These are phyloP conservation scores for Geotrichum reessii DNA, from an alignment of 1,139 yeast species.

Conservation along the genomic window DNA sequence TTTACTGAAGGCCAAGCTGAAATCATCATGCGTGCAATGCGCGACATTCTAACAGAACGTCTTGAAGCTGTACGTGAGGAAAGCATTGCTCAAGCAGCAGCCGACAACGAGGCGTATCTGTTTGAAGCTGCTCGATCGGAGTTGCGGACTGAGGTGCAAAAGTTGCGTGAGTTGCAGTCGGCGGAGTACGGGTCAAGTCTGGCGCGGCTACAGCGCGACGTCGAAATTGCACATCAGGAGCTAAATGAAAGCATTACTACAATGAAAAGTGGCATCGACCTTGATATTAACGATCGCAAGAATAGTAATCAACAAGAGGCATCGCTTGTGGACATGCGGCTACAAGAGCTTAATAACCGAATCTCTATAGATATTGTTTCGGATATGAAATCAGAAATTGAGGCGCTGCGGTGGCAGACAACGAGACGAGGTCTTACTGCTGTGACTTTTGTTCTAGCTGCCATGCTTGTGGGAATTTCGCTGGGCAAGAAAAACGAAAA, in stretches of 20 bases:
- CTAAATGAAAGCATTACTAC: slow-evolving; percentile 64
- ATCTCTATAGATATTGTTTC: slow-evolving; percentile 79
- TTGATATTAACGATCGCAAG: slow-evolving; percentile 80
- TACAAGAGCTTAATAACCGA: slow-evolving; percentile 81
- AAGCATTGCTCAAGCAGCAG: slow-evolving; percentile 60
- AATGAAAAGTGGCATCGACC: slow-evolving; percentile 67
- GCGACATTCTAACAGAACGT: slow-evolving; percentile 37
- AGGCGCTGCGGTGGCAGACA: slow-evolving; percentile 86
- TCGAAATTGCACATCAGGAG: slow-evolving; percentile 70
- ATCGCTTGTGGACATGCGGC: slow-evolving; percentile 58
- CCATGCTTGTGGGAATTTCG: slow-evolving; percentile 47
- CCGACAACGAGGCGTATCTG: slow-evolving; percentile 79
- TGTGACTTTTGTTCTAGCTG: slow-evolving; percentile 46
- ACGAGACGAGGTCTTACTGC: slow-evolving; percentile 80
- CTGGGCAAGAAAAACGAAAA: slow-evolving; percentile 36
- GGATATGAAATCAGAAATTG: slow-evolving; percentile 80
- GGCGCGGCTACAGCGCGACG: slow-evolving; percentile 63
- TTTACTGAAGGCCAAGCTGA: slow-evolving; percentile 40
- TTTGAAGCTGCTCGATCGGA: slow-evolving; percentile 94
- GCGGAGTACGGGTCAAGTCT: slow-evolving; percentile 63
- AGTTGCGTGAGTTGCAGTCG: slow-evolving; percentile 65
- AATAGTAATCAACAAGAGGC: slow-evolving; percentile 78
- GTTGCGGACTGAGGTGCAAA: slow-evolving; percentile 68
- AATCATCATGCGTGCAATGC: slow-evolving; percentile 36
- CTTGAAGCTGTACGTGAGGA: slow-evolving; percentile 53